Evolutionary conservation across 1,284 basidiomycete species (phyloP), one percentile per base, ranked within the genome.

Genomic region (Puccinia sorghi): DNA sequence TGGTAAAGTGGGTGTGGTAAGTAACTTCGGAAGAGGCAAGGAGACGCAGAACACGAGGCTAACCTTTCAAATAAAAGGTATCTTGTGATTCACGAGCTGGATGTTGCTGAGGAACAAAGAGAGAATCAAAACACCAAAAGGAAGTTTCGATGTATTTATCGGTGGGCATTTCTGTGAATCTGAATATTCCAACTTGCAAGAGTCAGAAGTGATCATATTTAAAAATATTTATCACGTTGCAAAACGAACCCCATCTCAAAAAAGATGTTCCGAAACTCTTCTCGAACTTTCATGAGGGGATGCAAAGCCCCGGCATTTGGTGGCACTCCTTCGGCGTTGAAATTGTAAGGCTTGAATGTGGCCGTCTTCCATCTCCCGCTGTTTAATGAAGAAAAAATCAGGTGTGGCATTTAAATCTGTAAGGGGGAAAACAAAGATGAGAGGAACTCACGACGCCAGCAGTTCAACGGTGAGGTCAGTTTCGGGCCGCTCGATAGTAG

Each of bases 161-260:
- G n/a, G 97, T 98, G 7, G 96, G 94, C 97, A 99, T 99, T 86
- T 99, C 97, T 79, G 94, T 91, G 86, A 99, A 99, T 17, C 94
- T 96, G n/a, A 20, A 37, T 1, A n/a, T 41, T 80, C 8, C 13
- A 11, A 41, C 17, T 37, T 12, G 46, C 39, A 39, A 25, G 5
- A 25, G 20, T 41, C 67, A 54, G 37, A 8, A 20, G 22, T 0
- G 37, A 52, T 27, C 6, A 59, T 3, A 39, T 20, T 54, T 41
- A 6, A 12, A 25, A 12, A 32, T 4, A 17, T 39, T 39, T 22
- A 43, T 32, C 48, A 46, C 7, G 22, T 52, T 54, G 43, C 3
- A 11, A 27, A 27, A 85, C 88, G 78, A 82, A 95, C 93, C 97
- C 97, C 94, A 99, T 98, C 85, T 99, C 97, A 82, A 99, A 89